Evolutionary conservation across 129 eudicot genomes (phyloP).

Genomic region (Flaveria ramosissima): DNA sequence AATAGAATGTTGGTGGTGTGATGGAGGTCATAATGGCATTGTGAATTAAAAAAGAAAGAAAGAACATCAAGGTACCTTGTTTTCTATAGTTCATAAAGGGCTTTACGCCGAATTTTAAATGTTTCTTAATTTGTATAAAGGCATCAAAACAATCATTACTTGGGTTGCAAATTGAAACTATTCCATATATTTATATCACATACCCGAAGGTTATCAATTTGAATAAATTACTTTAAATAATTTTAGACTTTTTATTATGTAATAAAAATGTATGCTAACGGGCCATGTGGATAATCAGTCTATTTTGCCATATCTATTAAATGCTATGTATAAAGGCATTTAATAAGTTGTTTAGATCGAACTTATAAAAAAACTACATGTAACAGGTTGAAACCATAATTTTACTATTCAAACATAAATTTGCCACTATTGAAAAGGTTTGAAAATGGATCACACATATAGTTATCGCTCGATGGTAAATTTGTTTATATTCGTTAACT

Average conservation of each 20-base stretch:
- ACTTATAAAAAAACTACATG: too few relatives aligned
- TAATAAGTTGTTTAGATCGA: too few relatives aligned
- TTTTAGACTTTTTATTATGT: neutral
- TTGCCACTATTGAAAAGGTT: too few relatives aligned
- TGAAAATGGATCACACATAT: too few relatives aligned
- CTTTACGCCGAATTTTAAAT: conserved; percentile 30
- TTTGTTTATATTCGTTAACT: too few relatives aligned
- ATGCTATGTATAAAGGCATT: neutral
- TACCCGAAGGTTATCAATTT: neutral
- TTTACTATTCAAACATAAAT: too few relatives aligned
- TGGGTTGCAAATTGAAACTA: neutral
- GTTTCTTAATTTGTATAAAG: conserved; percentile 19
- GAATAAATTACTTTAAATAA: neutral
- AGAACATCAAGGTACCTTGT: conserved; percentile 12
- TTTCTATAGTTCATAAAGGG: conserved; percentile 23
- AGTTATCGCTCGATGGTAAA: too few relatives aligned
- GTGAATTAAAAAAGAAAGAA: conserved; percentile 5
- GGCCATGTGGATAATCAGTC: too few relatives aligned
- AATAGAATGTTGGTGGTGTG: conserved; percentile 29
- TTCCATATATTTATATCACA: neutral
- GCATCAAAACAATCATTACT: conserved; percentile 30
- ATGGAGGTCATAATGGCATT: conserved; percentile 37
- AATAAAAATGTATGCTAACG: too few relatives aligned
- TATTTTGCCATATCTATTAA: neutral
- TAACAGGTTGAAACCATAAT: too few relatives aligned